Percentiles rank a stretch among this genome's conserved stretches.
phyloP scores from a whole-genome alignment of 1,284 basidiomycete species.

The Microbotryomycetes sp. region DNA sequence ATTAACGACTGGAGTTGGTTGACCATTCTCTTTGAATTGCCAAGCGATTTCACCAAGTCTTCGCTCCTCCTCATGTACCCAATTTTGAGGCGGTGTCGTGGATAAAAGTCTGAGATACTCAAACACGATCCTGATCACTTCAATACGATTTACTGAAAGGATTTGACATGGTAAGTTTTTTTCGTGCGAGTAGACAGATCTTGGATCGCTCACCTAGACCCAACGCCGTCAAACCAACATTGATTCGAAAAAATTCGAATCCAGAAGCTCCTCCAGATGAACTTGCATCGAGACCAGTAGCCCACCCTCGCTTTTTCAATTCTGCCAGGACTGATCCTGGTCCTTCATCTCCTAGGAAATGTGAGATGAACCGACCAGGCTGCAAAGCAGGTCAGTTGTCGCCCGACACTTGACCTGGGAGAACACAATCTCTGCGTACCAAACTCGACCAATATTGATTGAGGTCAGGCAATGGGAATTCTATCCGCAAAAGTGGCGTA shows the following conservation, averaged over 20 bases:
- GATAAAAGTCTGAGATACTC: slow-evolving; percentile 83
- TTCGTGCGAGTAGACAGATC: no score
- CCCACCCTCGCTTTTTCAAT: slow-evolving; percentile 86
- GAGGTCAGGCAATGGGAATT: slow-evolving; percentile 61
- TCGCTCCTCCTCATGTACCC: slow-evolving; percentile 70
- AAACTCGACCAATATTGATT: slow-evolving; percentile 55
- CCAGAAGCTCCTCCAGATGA: slow-evolving; percentile 63
- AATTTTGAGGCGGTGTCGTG: slow-evolving; percentile 58
- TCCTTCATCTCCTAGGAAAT: slow-evolving; percentile 92
- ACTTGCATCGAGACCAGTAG: slow-evolving; percentile 66
- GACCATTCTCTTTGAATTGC: slow-evolving; percentile 75
- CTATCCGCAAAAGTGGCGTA: slow-evolving; percentile 76
- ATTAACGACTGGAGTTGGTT: slow-evolving; percentile 69
- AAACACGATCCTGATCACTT: slow-evolving; percentile 49
- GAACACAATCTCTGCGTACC: neutral
- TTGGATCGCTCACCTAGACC: slow-evolving; percentile 68
- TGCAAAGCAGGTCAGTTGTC: slow-evolving; percentile 24
- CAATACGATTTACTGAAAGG: slow-evolving; percentile 38
- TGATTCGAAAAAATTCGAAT: slow-evolving; percentile 83
- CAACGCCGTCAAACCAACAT: slow-evolving; percentile 67
- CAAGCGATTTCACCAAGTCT: slow-evolving; percentile 70
- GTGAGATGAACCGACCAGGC: slow-evolving; percentile 70
- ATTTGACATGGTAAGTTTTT: slow-evolving; percentile 84
- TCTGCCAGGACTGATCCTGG: slow-evolving; percentile 76
- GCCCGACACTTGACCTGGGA: neutral